These are phyloP conservation scores for Elsinoe ampelina DNA, from an alignment of 2,329 filamentous ascomycete genomes.

Conservation along the genomic window DNA sequence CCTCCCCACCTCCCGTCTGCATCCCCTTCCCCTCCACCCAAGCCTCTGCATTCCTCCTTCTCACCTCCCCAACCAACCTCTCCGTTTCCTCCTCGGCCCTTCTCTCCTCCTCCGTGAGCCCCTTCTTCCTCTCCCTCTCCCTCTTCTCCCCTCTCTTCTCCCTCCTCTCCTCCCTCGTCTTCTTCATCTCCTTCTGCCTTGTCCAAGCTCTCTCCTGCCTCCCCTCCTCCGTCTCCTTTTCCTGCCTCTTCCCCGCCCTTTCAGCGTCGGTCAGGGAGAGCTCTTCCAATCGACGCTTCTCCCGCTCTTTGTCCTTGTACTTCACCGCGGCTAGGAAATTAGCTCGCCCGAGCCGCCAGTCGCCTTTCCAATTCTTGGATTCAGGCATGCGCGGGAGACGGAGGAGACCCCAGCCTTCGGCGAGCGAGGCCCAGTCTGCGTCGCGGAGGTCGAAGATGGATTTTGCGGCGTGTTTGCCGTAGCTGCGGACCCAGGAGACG, in stretches of 20 bases:
- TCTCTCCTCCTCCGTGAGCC: slow-evolving; percentile 25
- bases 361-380: slow-evolving; percentile 38
- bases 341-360: slow-evolving; percentile 32
- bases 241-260: slow-evolving; percentile 19
- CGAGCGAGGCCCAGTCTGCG: slow-evolving; percentile 76
- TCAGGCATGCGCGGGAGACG: slow-evolving; percentile 92
- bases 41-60: slow-evolving; percentile 16
- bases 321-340: slow-evolving; percentile 30
- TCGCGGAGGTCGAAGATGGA: slow-evolving; percentile 81
- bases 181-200: slow-evolving; percentile 28
- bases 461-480: slow-evolving; percentile 79
- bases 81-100: slow-evolving; percentile 26
- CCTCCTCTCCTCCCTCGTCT: slow-evolving; percentile 25
- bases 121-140: slow-evolving; percentile 23
- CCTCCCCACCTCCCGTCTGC: slow-evolving; percentile 17
- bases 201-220: slow-evolving; percentile 31
- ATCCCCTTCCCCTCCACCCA: slow-evolving; percentile 24
- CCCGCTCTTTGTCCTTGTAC: slow-evolving; percentile 38
- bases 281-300: slow-evolving; percentile 33
- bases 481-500: slow-evolving; percentile 85
- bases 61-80: slow-evolving; percentile 26
- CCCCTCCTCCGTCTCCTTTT: slow-evolving; percentile 24
- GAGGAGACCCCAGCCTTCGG: slow-evolving; percentile 74
- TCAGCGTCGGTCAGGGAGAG: slow-evolving; percentile 21
- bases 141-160: slow-evolving; percentile 27